Base-by-base conservation (phyloP, 202 grass and related monocot genomes). In the Schoenoplectus tabernaemontani region DNA sequence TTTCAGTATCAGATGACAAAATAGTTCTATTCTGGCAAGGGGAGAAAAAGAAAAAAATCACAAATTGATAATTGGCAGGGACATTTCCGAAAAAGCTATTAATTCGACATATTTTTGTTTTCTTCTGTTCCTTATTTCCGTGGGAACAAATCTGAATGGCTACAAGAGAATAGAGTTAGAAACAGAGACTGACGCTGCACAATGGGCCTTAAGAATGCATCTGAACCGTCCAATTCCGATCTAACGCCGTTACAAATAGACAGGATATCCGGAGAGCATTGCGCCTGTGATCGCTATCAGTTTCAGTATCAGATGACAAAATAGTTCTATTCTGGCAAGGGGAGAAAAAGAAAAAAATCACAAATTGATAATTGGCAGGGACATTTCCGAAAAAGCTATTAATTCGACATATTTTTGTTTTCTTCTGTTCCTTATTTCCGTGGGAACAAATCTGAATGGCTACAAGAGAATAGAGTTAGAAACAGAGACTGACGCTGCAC, bases 111-210 rank as follows among this genome's bases (percentile, higher is more conserved):
- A 44, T 12, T 57, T 77, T 57, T 77, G 73, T 77, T 58, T 77
- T 39, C 4, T 77, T 20, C 39, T 37, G 17, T 39, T 41, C 36
- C n/a, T 34, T 37, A 9, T 77, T 57, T 75, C 32, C 1, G 15
- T 57, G 73, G 50, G 28, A 77, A 38, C 34, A 57, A 58, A 77
- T 77, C 16, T 28, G 50, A 77, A 57, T 57, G 47, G 32, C 19
- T 57, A 77, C 72, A 77, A 77, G 48, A 56, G 43, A 58, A 56
- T 57, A 58, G 73, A 77, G 73, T 38, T 77, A 77, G 22, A 77
- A 58, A 57, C 24, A 28, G 43, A 58, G 15, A 57, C 73, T 77
- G 73, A 77, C 50, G 73, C 50, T 37, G 50, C 30, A 19, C 0
- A 28, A 38, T 20, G 3, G 26, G 30, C 1, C 4, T n/a, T 20